Evolutionary conservation across 2,329 filamentous ascomycete genomes (phyloP), one percentile per base, ranked within the genome.

Genomic region (Parastagonospora avenae): DNA sequence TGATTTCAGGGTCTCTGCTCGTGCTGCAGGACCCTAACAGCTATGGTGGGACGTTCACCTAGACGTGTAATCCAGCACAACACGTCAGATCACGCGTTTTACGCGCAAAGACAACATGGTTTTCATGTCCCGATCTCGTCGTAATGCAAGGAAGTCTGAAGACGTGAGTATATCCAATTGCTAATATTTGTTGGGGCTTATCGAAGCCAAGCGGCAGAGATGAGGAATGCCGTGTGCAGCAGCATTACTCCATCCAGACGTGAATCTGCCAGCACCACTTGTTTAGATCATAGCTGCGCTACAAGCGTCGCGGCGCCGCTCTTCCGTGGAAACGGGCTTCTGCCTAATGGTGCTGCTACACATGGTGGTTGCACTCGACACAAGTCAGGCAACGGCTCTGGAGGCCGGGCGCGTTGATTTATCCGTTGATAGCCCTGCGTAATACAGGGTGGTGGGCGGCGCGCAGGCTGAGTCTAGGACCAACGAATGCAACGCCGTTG

Each of bases 321-420:
- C 46, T 44, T 46, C 31, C 41, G 40, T 30, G 39, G 30, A 31
- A 32, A 33, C 44, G 42, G 40, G 37, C 16, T 47, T 49, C 42
- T 54, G 55, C 53, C 54, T 56, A 56, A 60, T 58, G 48, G 48
- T 54, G 35, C 46, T 59, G 55, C 57, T 56, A 63, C 60, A 63
- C 58, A 42, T 43, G 39, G 54, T 55, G 46, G 65, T 64, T 50
- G 63, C 62, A 58, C 53, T 52, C 45, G 55, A 54, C 42, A 41
- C 54, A 37, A 46, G 49, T 52, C 55, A 54, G 58, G 59, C 54
- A 56, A 52, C 56, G 57, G 60, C 46, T 59, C 52, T 53, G 60
- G 63, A 57, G 55, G 54, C 57, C 43, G 55, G 50, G 51, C 42
- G 39, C 43, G 44, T 51, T 57, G 57, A 48, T 57, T 63, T 58